Percentiles rank a stretch among this genome's conserved stretches.
These are phyloP conservation scores for Cryptosporidium bovis DNA, from an alignment of 169 alveolate species.

Conservation along the genomic window DNA sequence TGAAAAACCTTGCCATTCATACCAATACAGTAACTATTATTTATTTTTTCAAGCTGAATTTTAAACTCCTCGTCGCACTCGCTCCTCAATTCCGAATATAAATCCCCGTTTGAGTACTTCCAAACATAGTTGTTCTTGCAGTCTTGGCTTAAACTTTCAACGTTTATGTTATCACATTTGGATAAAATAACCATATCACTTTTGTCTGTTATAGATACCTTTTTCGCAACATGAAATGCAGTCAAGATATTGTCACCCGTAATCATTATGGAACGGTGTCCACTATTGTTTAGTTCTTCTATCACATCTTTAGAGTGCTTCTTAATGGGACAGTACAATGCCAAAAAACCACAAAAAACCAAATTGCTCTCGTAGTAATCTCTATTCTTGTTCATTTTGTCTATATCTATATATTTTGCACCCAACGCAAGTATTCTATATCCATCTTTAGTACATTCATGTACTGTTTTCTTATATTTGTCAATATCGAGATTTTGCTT, in stretches of 20 bases:
- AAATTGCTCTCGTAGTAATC: conserved; percentile 90
- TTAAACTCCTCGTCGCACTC: conserved; percentile 18
- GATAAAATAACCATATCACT: conserved; percentile 77
- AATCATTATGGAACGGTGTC: conserved; percentile 92
- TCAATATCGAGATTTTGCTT: background rate
- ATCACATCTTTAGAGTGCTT: conserved; percentile 88
- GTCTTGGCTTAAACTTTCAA: background rate
- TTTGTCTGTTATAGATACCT: conserved; percentile 78
- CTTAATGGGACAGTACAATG: conserved; percentile 94
- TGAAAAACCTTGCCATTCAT: conserved; percentile 80
- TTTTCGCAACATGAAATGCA: conserved; percentile 95
- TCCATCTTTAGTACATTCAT: conserved; percentile 49
- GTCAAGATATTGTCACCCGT: conserved; percentile 98
- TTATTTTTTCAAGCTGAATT: conserved; percentile 25
- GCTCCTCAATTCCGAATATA: conserved; percentile 50
- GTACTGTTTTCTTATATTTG: conserved; percentile 11
- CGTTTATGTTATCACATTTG: conserved; percentile 6
- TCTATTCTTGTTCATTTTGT: conserved; percentile 76
- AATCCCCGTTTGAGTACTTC: conserved; percentile 73
- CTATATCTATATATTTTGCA: conserved; percentile 6
- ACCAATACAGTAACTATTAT: conserved; percentile 54
- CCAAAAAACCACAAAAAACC: conserved; percentile 93
- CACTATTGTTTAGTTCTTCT: conserved; percentile 84
- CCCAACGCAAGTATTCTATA: conserved; percentile 61
- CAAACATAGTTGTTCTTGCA: conserved; percentile 29